Conservation (phyloP, 768 basidiomycete species). For the Mycena vulgaris region DNA sequence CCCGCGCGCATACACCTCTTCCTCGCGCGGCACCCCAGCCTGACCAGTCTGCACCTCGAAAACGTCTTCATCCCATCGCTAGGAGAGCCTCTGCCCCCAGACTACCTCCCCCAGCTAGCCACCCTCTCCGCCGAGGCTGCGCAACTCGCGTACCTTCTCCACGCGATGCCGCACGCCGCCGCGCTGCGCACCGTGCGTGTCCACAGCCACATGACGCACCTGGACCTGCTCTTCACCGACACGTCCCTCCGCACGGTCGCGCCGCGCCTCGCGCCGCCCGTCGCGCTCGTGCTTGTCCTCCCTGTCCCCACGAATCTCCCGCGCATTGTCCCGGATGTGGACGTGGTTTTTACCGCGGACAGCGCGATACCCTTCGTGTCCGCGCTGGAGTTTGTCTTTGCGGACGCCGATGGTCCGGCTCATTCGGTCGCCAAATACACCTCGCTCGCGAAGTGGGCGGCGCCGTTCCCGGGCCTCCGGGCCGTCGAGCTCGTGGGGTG, state of each 20-base stretch:
- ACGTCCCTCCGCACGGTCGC: constrained; percentile 19
- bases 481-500: constrained; percentile 26
- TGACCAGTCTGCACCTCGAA: constrained; percentile 30
- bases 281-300: constrained; percentile 26
- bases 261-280: constrained; percentile 17
- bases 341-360: constrained; percentile 21
- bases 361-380: constrained; percentile 25
- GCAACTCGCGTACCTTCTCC: constrained; percentile 33
- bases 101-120: constrained; percentile 15
- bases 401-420: constrained; percentile 4
- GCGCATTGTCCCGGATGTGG: not conserved
- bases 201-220: constrained; percentile 25
- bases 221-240: constrained; percentile 28
- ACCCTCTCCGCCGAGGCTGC: constrained; percentile 19
- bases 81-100: constrained; percentile 31
- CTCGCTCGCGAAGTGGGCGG: constrained; percentile 21
- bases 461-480: constrained; percentile 27
- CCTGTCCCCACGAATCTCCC: constrained; percentile 21
- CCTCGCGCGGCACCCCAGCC: constrained; percentile 31
- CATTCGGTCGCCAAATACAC: constrained; percentile 14
- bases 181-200: constrained; percentile 26
- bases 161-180: constrained; percentile 14
- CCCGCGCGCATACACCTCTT: constrained; percentile 32
- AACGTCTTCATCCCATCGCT: constrained; percentile 25
- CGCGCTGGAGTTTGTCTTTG: constrained; percentile 31